A percentile compares a stretch with the other conserved stretches of the same genome.
phyloP scores from a whole-genome alignment of 371 early-diverging fungal species.

The Encephalitozoon cuniculi region DNA sequence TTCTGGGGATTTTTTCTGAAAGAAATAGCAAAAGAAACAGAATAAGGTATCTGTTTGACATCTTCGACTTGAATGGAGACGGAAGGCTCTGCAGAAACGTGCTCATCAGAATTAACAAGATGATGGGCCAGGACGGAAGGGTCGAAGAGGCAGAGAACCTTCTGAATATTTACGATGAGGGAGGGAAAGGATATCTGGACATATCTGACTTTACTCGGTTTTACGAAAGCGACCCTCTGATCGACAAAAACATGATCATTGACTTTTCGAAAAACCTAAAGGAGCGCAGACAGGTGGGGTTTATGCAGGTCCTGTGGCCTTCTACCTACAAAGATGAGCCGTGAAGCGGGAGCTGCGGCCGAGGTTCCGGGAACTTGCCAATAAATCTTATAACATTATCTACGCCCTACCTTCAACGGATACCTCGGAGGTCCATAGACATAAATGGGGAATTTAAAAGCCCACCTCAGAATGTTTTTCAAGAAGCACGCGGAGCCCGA shows the following conservation, averaged over 20 bases:
- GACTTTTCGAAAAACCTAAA: constrained; percentile 46
- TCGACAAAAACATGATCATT: constrained; percentile 49
- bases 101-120: constrained; percentile 22
- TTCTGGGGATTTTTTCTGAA: constrained; percentile 42
- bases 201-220: constrained; percentile 47
- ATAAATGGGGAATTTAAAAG: neutral
- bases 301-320: constrained; percentile 18
- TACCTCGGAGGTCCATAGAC: neutral
- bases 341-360: neutral
- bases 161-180: constrained; percentile 43
- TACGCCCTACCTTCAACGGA: neutral
- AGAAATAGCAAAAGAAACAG: constrained; percentile 32
- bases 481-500: neutral
- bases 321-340: neutral
- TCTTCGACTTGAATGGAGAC: constrained; percentile 52
- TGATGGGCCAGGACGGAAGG: constrained; percentile 31
- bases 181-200: constrained; percentile 49
- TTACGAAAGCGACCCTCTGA: constrained; percentile 27
- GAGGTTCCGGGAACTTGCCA: neutral
- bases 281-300: constrained; percentile 1
- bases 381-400: neutral
- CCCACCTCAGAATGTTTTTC: constrained; percentile 32
- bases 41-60: constrained; percentile 49
- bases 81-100: constrained; percentile 39
- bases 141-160: constrained; percentile 28